Base-by-base conservation (phyloP, 2,329 filamentous ascomycete species). In the Huntiella savannae region DNA sequence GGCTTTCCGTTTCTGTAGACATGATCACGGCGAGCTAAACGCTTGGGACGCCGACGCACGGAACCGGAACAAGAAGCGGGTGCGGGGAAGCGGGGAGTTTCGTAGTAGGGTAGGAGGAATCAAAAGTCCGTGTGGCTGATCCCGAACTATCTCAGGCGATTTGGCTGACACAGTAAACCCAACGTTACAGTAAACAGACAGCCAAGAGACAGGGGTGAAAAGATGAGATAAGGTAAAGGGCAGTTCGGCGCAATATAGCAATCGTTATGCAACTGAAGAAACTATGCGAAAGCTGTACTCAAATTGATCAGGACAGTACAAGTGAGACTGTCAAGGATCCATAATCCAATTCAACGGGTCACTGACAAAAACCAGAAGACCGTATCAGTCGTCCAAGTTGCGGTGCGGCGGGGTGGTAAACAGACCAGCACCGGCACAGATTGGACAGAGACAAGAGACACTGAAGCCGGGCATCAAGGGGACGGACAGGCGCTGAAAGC, bases 261-360 rank as follows among this genome's bases (percentile, higher is more conserved):
- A 22, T 11, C 28, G 32, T 19, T 36, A 36, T 44, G 28, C 37
- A 39, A 40, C 22, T 10, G 22, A 28, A 28, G 22, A 28, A 28
- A 28, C 22, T 28, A 28, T 28, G 22, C 7, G 22, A 28, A 1
- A 6, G 22, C 22, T 37, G 44, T 49, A 33, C 40, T 44, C 33
- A 41, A 39, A 33, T 42, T 36, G 39, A 36, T 49, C 40, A 39
- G 36, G 34, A 45, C 36, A 47, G 45, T 38, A 44, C 34, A 47
- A 49, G 44, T 28, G 44, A 41, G 46, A 41, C 40, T 44, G 48
- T 40, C 33, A 45, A 47, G 40, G 46, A 49, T 49, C 48, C 48
- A 49, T 49, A 49, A 49, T 49, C 48, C 36, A 47, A 13, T 28
- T 10, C 22, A 10, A 28, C 6, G 8, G 22, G 22, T 28, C 22